Evolutionary conservation across 768 basidiomycete species (phyloP).

Genomic region (Boletus bicolor): DNA sequence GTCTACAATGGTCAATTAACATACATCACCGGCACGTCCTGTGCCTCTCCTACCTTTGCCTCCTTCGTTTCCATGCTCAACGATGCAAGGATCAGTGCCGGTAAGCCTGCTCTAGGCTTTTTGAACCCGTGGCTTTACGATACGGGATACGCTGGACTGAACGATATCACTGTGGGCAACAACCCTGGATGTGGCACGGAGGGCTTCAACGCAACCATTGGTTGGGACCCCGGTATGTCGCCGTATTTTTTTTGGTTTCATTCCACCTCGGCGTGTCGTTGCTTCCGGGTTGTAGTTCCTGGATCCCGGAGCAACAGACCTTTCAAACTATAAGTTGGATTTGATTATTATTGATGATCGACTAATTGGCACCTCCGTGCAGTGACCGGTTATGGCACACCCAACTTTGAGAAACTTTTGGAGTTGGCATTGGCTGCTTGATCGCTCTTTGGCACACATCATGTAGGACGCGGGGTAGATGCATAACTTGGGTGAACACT

Average conservation of each 20-base stretch:
- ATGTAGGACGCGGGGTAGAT: too few relatives aligned
- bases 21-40: conserved; percentile 60
- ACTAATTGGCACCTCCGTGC: not conserved
- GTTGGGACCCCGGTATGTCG: conserved; percentile 57
- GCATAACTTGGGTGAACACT: too few relatives aligned
- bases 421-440: conserved; percentile 31
- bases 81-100: conserved; percentile 49
- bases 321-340: not conserved
- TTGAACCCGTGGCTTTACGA: conserved; percentile 62
- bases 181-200: conserved; percentile 60
- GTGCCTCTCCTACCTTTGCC: conserved; percentile 61
- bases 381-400: conserved; percentile 58
- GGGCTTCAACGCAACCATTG: conserved; percentile 57
- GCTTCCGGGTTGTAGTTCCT: not conserved
- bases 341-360: too few relatives aligned
- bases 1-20: conserved; percentile 37
- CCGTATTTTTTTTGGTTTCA: not conserved
- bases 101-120: conserved; percentile 51
- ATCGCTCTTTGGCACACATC: not conserved
- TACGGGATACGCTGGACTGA: conserved; percentile 35
- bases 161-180: conserved; percentile 57
- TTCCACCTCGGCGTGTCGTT: not conserved
- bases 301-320: not conserved
- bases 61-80: conserved; percentile 64
- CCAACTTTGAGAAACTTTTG: conserved; percentile 47